Evolutionary conservation across 2,329 filamentous ascomycete species (phyloP), one percentile per base, ranked within the genome.

Genomic region (Colletotrichum magnum): DNA sequence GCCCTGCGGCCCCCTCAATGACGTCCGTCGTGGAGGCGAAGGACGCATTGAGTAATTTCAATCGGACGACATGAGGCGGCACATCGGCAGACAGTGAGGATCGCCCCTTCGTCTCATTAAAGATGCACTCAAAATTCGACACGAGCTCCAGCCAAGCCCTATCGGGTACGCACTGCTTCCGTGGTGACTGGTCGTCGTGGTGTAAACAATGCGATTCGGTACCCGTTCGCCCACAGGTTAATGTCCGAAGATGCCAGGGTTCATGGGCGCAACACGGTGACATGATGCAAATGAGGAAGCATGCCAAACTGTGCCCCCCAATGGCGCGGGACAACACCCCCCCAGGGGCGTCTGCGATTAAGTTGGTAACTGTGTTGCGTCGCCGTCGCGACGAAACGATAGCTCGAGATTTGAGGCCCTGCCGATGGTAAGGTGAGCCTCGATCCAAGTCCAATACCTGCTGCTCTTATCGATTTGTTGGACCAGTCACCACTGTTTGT

Each of bases 221-320:
- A 64, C 58, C 64, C 68, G 68, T 70, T 61, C 67, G 57, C 51
- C 67, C 67, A 69, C 64, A 70, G 41, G 24, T 70, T 70, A 69
- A 70, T 70, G 58, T 64, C 68, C 68, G 68, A 70, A 59, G 48
- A 64, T 70, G 52, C 68, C 68, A 69, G 68, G 68, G 52, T 68
- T 68, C 53, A 47, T 50, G 47, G 64, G 43, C 47, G 47, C 32
- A 70, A 58, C 52, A 68, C 54, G 47, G 50, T 24, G 58, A 57
- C 43, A 61, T 62, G 52, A 58, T 66, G 63, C 63, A 70, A 70
- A 68, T 64, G 45, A 64, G 39, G 41, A 39, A 70, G 54, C 64
- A 59, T 70, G 58, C 58, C 64, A 60, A 36, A 47, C 68, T 47
- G 64, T 68, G 64, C 52, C 51, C 51, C 18, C 64, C 32, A 58